Percentiles rank a stretch among this genome's conserved stretches.
phyloP scores from a whole-genome alignment of 2,329 filamentous ascomycete species.

The Drechslerella dactyloides region DNA sequence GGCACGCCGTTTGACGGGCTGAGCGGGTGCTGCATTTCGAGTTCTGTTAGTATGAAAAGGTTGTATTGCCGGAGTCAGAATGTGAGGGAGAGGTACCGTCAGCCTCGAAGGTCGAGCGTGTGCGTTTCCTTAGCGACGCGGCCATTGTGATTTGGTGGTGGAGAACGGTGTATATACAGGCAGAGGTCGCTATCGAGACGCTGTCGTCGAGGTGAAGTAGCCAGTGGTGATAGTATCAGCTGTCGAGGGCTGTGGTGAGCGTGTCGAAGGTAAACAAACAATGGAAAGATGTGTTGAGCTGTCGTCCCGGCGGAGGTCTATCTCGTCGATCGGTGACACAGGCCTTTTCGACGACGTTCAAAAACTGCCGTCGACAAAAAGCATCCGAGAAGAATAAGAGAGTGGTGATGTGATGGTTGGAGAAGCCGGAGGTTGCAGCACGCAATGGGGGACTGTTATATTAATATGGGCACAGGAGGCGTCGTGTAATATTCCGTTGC shows the following conservation, averaged over 20 bases:
- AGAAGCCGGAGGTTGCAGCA: no score
- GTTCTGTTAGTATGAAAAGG: background rate
- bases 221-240: background rate
- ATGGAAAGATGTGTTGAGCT: slow-evolving; percentile 31
- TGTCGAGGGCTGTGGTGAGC: background rate
- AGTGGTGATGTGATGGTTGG: background rate
- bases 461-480: background rate
- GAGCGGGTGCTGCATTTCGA: background rate
- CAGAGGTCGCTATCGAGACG: slow-evolving; percentile 15
- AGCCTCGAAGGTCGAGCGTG: slow-evolving; percentile 39
- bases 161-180: background rate
- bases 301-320: slow-evolving; percentile 29
- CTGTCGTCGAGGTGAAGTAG: slow-evolving; percentile 2
- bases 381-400: background rate
- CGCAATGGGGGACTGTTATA: background rate
- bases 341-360: no score
- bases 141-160: slow-evolving; percentile 24
- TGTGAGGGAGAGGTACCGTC: slow-evolving; percentile 24
- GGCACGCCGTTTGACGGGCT: slow-evolving; percentile 44
- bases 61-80: background rate
- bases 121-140: slow-evolving; percentile 33
- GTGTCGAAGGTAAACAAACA: slow-evolving; percentile 44
- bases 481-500: background rate
- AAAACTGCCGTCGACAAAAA: background rate
- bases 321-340: background rate